Evolutionary conservation across 768 basidiomycete species (phyloP).

Genomic region (Amanita exitialis): DNA sequence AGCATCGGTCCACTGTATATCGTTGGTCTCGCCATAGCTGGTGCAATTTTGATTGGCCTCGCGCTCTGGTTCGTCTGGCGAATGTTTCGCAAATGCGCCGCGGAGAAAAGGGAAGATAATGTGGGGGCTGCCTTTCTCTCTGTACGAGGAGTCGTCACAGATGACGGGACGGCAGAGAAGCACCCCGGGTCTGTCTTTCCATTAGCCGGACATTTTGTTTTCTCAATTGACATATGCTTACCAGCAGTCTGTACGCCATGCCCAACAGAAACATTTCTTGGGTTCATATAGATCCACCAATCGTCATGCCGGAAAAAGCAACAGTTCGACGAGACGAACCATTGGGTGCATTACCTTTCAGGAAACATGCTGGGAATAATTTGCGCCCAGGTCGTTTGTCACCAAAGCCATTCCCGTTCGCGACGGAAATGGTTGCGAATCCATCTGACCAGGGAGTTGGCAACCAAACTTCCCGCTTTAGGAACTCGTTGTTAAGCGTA

Average conservation of each 20-base stretch:
- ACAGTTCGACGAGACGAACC: neutral
- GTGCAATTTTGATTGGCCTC: constrained; percentile 26
- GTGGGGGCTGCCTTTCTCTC: constrained; percentile 35
- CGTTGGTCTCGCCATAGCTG: constrained; percentile 40
- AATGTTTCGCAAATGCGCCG: constrained; percentile 29
- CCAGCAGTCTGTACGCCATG: neutral
- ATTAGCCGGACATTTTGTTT: constrained; percentile 5
- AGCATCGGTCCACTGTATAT: constrained; percentile 26
- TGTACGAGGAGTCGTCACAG: constrained; percentile 36
- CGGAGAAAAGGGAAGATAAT: constrained; percentile 23
- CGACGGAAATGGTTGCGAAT: neutral
- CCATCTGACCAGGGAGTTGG: neutral
- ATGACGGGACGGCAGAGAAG: constrained; percentile 17
- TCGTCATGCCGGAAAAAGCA: constrained; percentile 4
- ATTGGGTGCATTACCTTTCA: neutral
- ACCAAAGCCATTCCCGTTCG: neutral
- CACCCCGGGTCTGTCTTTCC: constrained; percentile 14
- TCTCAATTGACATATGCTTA: constrained; percentile 7
- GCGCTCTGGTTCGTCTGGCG: constrained; percentile 32
- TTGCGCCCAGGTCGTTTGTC: constrained; percentile 11
- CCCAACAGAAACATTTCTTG: constrained; percentile 2
- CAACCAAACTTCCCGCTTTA: neutral
- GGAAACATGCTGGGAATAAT: constrained; percentile 4
- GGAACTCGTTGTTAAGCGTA: constrained; percentile 17
- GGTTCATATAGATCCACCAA: neutral